phyloP scores from a whole-genome alignment of 2,329 filamentous ascomycete species.

The Rhynchosporium graminicola region DNA sequence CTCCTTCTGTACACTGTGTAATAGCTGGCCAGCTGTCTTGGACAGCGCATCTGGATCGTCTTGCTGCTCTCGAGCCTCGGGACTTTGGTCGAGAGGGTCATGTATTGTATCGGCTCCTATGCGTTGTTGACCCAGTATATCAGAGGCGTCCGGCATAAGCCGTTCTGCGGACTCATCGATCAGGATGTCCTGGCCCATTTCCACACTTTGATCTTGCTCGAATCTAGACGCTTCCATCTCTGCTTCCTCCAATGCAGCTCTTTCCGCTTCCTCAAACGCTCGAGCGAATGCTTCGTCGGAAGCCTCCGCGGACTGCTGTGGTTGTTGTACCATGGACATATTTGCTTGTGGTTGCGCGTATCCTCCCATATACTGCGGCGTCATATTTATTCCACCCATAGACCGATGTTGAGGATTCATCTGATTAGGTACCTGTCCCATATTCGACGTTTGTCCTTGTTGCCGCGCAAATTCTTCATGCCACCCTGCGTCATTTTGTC shows the following conservation, averaged over 20 bases:
- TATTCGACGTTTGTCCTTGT: conserved; percentile 35
- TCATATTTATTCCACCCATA: conserved; percentile 27
- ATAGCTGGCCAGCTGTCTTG: conserved; percentile 67
- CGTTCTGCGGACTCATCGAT: conserved; percentile 35
- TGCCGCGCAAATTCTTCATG: conserved; percentile 57
- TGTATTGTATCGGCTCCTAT: conserved; percentile 42
- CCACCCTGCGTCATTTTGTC: conserved; percentile 46
- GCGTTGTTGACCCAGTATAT: conserved; percentile 31
- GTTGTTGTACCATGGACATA: conserved; percentile 20
- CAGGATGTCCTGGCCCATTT: conserved; percentile 29
- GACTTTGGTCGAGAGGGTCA: conserved; percentile 23
- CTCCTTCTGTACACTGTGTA: conserved; percentile 69
- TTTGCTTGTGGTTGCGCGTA: conserved; percentile 23
- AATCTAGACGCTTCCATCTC: conserved; percentile 28
- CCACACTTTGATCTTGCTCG: conserved; percentile 24
- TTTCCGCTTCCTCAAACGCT: conserved; percentile 47
- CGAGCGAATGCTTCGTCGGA: conserved; percentile 58
- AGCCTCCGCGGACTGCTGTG: conserved; percentile 42
- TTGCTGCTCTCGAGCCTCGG: conserved; percentile 40
- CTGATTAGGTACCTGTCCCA: conserved; percentile 26
- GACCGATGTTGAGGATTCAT: conserved; percentile 19
- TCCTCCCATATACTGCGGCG: conserved; percentile 22
- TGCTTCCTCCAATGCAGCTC: conserved; percentile 43
- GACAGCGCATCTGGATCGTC: conserved; percentile 62
- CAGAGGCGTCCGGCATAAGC: conserved; percentile 17